Evolutionary conservation across 2,329 filamentous ascomycete species (phyloP).

Genomic region (Colletotrichum cordylinicola): DNA sequence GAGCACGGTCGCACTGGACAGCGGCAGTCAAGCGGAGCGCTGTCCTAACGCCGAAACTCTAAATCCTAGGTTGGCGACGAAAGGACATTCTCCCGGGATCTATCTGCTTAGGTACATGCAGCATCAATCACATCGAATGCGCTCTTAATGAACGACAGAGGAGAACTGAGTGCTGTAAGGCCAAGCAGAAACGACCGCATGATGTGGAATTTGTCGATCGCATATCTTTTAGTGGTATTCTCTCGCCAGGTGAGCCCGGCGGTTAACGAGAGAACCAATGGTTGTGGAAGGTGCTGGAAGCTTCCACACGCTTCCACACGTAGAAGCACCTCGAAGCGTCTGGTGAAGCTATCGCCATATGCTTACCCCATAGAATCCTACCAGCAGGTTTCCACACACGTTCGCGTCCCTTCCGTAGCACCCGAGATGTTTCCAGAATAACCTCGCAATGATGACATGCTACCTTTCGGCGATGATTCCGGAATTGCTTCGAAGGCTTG

Average conservation of each 20-base stretch:
- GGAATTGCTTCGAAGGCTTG: conserved; percentile 31
- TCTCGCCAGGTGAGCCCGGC: background rate
- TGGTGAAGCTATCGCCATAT: conserved; percentile 7
- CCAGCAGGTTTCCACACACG: background rate
- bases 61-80: background rate
- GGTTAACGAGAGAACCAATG: no score
- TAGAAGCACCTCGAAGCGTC: conserved; percentile 23
- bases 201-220: no score
- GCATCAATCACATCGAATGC: background rate
- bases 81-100: background rate
- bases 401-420: background rate
- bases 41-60: background rate
- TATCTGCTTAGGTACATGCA: background rate
- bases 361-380: background rate
- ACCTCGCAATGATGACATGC: conserved; percentile 5
- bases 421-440: conserved; percentile 16
- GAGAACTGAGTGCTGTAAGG: background rate
- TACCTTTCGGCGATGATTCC: conserved; percentile 21
- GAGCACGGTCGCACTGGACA: background rate
- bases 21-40: background rate
- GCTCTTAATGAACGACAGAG: background rate
- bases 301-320: conserved; percentile 28
- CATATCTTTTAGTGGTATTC: background rate
- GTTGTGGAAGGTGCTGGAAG: conserved; percentile 32
- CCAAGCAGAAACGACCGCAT: background rate